Evolutionary conservation across 1,284 basidiomycete genomes (phyloP), one percentile per base, ranked within the genome.

Genomic region (Pseudozyma tsukubaensis): DNA sequence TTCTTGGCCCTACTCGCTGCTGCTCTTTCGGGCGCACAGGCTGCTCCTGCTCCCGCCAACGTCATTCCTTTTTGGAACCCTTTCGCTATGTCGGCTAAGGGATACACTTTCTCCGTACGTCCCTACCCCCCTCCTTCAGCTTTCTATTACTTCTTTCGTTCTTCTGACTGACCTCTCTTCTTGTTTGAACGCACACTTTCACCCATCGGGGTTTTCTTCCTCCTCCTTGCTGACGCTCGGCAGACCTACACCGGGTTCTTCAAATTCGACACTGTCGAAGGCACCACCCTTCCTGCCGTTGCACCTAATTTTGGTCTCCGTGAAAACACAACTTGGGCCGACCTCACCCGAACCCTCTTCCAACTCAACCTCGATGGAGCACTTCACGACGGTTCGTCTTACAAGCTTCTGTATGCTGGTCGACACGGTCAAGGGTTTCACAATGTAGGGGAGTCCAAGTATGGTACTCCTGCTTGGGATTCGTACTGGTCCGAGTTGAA

Each of bases 371-470:
- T 50, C 6, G 55, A 63, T 5, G 55, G 57, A 1, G 32, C 61
- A 9, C 37, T 45, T 16, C 34, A 49, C 12, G 61, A 72, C 32
- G 70, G 74, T 4, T 66, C 59, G 14, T 42, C 45, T 19, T 78
- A 76, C 62, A 78, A 78, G 59, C 65, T 78, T 16, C 13, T 76
- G 12, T 78, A 56, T 32, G 69, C 67, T 18, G 66, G 66, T 14
- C 72, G 76, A 12, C 76, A 78, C 49, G 76, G 76, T 18, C 72
- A 78, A 32, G 76, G 76, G 4, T 72, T 36, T 45, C 76, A 78
- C 76, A 78, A 76, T 18, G 65, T 78, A 1, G 76, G 64, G 29
- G 69, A 78, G 49, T 48, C 50, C 19, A 48, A 72, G 56, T 78
- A 78, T 53, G 76, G 76, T 10, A 69, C 68, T 2, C 48, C 63